A percentile compares a stretch with the other conserved stretches of the same genome.
These are phyloP conservation scores for Coemansia umbellata DNA, from an alignment of 192 early-diverging fungal species.

Conservation along the genomic window DNA sequence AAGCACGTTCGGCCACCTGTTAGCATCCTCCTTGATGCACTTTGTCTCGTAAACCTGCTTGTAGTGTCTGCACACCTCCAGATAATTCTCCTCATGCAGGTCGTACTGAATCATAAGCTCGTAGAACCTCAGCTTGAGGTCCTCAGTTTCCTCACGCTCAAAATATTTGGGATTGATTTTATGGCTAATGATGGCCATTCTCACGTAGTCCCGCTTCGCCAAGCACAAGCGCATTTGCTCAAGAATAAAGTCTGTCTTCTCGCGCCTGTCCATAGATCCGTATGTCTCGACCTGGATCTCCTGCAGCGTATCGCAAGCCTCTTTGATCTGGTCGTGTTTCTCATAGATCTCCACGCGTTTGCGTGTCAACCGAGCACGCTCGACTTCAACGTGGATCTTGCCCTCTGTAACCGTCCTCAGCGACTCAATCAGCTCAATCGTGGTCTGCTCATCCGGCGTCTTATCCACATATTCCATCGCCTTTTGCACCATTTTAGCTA, in stretches of 20 bases:
- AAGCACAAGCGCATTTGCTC: slow-evolving; percentile 97
- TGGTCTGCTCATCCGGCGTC: slow-evolving; percentile 74
- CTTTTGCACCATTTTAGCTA: slow-evolving; percentile 92
- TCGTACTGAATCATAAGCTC: slow-evolving; percentile 95
- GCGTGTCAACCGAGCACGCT: slow-evolving; percentile 90
- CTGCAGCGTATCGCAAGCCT: slow-evolving; percentile 94
- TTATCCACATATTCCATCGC: slow-evolving; percentile 85
- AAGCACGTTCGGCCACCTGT: slow-evolving; percentile 69
- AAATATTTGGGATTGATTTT: slow-evolving; percentile 98
- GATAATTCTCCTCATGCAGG: slow-evolving; percentile 83
- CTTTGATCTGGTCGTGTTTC: slow-evolving; percentile 80
- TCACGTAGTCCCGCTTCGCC: slow-evolving; percentile 86
- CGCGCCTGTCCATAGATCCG: slow-evolving; percentile 97
- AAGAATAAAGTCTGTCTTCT: slow-evolving; percentile 98
- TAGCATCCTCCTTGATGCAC: slow-evolving; percentile 71
- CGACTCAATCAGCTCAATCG: slow-evolving; percentile 90
- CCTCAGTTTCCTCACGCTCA: slow-evolving; percentile 69
- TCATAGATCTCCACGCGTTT: slow-evolving; percentile 87
- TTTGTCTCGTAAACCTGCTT: slow-evolving; percentile 86
- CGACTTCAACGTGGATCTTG: slow-evolving; percentile 99
- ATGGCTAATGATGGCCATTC: slow-evolving; percentile 89
- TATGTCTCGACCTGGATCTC: slow-evolving; percentile 98
- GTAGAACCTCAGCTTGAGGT: slow-evolving; percentile 89
- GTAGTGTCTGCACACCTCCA: slow-evolving; percentile 92
- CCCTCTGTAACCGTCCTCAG: slow-evolving; percentile 95